These are phyloP conservation scores for Hygrocybe coccinea DNA, from an alignment of 768 basidiomycete species.

Conservation along the genomic window DNA sequence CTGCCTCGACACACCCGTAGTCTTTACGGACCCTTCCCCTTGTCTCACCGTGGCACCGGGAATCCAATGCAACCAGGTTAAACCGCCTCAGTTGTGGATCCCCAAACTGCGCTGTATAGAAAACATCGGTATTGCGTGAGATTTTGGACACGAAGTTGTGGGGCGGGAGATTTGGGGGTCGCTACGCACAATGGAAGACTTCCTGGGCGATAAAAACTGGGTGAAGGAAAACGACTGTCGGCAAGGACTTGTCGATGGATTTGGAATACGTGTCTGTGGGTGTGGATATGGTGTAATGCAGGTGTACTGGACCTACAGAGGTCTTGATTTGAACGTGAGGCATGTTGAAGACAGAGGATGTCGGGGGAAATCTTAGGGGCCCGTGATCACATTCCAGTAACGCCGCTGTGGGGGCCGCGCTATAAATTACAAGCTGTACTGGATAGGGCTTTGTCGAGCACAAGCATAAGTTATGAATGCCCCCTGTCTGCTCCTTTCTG, in stretches of 20 bases:
- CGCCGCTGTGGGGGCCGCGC: not conserved
- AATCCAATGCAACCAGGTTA: constrained; percentile 35
- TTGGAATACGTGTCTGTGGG: constrained; percentile 27
- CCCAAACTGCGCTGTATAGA: constrained; percentile 28
- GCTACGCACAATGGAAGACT: constrained; percentile 30
- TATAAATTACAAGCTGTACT: no score
- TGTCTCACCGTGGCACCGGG: constrained; percentile 32
- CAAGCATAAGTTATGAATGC: no score
- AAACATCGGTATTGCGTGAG: not conserved
- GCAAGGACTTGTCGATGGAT: constrained; percentile 27
- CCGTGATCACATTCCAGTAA: not conserved
- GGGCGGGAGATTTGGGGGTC: not conserved
- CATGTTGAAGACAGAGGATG: constrained; percentile 18
- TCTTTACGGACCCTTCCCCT: constrained; percentile 21
- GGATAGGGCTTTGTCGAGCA: no score
- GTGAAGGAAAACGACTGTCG: constrained; percentile 35
- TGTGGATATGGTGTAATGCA: constrained; percentile 37
- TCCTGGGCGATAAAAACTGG: constrained; percentile 30
- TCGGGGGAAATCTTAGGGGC: not conserved
- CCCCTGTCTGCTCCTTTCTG: no score
- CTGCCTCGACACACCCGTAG: constrained; percentile 28
- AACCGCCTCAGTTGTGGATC: constrained; percentile 32
- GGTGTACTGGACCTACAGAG: constrained; percentile 24
- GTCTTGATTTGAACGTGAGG: constrained; percentile 29
- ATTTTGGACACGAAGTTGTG: not conserved